phyloP scores from a whole-genome alignment of 305 asterid species.

The Ilex paraguariensis region DNA sequence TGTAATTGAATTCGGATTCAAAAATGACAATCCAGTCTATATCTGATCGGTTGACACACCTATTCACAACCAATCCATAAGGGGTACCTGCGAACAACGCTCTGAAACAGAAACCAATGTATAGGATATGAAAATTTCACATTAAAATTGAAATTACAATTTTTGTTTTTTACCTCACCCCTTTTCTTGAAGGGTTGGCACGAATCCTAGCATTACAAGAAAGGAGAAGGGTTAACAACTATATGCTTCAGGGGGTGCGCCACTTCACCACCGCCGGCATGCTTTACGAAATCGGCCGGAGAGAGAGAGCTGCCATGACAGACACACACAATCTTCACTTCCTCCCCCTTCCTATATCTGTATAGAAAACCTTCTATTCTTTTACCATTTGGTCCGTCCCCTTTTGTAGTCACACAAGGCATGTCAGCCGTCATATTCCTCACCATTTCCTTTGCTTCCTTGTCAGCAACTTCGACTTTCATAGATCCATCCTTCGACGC shows the following conservation, averaged over 20 bases:
- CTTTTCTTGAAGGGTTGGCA: background rate
- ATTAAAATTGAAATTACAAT: no score
- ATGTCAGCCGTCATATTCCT: constrained; percentile 25
- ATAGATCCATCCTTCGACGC: background rate
- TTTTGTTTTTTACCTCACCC: background rate
- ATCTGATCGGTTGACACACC: no score
- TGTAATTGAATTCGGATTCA: no score
- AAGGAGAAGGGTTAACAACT: constrained; percentile 29
- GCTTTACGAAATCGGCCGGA: constrained; percentile 46
- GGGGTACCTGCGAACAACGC: no score
- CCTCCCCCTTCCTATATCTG: constrained; percentile 34
- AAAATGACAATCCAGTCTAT: no score
- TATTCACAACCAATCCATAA: no score
- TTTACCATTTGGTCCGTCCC: constrained; percentile 35
- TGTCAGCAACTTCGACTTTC: background rate
- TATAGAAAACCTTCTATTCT: constrained; percentile 37
- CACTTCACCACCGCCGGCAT: constrained; percentile 40
- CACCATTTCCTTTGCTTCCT: constrained; percentile 14
- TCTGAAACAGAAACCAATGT: no score
- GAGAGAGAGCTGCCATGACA: constrained; percentile 45
- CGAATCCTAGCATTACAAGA: constrained; percentile 8
- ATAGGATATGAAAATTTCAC: no score
- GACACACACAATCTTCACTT: constrained; percentile 39
- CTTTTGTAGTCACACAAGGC: constrained; percentile 40
- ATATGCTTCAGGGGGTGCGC: constrained; percentile 39